Evolutionary conservation across 23 red algal genomes (phyloP).

Genomic region (Gracilaria vermiculophylla): DNA sequence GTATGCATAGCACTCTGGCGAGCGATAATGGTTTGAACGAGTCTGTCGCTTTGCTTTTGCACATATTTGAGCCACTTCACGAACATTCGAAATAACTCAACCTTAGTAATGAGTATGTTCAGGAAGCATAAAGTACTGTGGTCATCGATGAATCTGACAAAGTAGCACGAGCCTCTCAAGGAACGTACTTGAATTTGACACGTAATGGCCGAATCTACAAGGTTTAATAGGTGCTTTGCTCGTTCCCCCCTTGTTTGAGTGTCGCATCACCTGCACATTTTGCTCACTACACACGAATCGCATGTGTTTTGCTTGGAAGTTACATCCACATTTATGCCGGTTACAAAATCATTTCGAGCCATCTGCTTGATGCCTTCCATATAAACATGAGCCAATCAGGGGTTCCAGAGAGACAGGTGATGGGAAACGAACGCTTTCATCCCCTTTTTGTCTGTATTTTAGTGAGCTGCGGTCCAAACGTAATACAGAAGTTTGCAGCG

Average conservation of each 20-base stretch:
- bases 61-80: slow-evolving; percentile 22
- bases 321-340: neutral
- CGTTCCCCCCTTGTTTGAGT: slow-evolving; percentile 7
- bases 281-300: slow-evolving; percentile 8
- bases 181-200: neutral
- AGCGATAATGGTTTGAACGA: neutral
- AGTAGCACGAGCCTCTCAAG: slow-evolving; percentile 27
- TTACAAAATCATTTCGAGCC: slow-evolving; percentile 17
- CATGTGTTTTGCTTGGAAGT: neutral
- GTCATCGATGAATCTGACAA: slow-evolving; percentile 52
- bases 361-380: slow-evolving; percentile 8
- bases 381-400: slow-evolving; percentile 37
- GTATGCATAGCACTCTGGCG: neutral
- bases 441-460: too few relatives aligned
- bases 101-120: slow-evolving; percentile 25
- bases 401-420: slow-evolving; percentile 1
- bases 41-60: neutral
- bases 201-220: slow-evolving; percentile 12
- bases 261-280: neutral
- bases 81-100: slow-evolving; percentile 10
- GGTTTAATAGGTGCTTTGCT: neutral
- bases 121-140: neutral
- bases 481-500: neutral
- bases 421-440: too few relatives aligned
- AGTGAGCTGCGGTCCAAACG: neutral